A percentile compares a stretch with the other conserved stretches of the same genome.
Conservation (phyloP, 2,329 filamentous ascomycete species). For the Aspergillus unguis region DNA sequence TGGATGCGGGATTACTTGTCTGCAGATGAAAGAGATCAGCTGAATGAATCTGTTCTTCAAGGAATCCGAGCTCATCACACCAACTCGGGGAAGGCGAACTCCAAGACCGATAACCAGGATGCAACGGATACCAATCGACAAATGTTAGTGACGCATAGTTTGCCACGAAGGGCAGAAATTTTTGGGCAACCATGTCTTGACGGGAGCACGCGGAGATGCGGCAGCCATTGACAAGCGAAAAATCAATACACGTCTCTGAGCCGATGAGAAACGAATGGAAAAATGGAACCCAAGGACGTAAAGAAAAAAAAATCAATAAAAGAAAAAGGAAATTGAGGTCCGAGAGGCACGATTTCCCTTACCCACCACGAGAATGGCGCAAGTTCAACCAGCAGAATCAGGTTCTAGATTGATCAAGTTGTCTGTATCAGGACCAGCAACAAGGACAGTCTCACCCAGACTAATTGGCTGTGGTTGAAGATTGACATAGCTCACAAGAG, state of each 20-base stretch:
- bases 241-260: conserved; percentile 12
- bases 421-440: conserved; percentile 18
- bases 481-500: conserved; percentile 12
- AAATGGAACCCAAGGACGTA: conserved; percentile 2
- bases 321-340: conserved; percentile 14
- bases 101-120: conserved; percentile 14
- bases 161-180: conserved; percentile 28
- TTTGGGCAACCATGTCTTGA: conserved; percentile 27
- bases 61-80: conserved; percentile 20
- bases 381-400: conserved; percentile 1
- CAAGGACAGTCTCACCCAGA: conserved; percentile 14
- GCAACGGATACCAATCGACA: conserved; percentile 30
- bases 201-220: conserved; percentile 29
- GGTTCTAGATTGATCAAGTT: conserved; percentile 11
- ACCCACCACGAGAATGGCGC: conserved; percentile 16
- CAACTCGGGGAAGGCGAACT: conserved; percentile 15
- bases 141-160: conserved; percentile 30
- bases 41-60: conserved; percentile 34
- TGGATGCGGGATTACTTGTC: conserved; percentile 37
- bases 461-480: conserved; percentile 22
- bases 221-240: conserved; percentile 16
- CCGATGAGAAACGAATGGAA: conserved; percentile 8
- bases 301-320: conserved; percentile 11
- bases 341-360: conserved; percentile 21
- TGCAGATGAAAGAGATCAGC: conserved; percentile 43